Base-by-base conservation (phyloP, 257 asterid species). In the Gynochthodes officinalis region DNA sequence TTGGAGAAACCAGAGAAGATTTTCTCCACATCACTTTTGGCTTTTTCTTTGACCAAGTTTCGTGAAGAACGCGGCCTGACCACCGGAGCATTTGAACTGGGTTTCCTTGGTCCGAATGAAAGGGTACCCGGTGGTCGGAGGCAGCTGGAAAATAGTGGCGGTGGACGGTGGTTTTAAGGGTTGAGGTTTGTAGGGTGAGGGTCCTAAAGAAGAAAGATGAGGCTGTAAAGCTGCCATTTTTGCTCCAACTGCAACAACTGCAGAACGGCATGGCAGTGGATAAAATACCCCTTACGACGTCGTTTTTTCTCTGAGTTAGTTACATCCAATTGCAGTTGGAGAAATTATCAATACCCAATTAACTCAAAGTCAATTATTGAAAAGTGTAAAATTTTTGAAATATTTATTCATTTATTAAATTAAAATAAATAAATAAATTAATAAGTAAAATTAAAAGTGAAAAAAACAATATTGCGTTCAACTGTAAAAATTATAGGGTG, bases 21-120 rank as follows among this genome's bases (percentile, higher is more conserved):
- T 71, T 88, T 94, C 81, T 91, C 98, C 72, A 90, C 97, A 48
- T 94, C 98, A 28, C 89, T 94, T 61, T 91, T 94, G 66, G 99
- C 98, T 78, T 91, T 94, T 60, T 94, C 99, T 75, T 94, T 88
- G 80, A 94, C 99, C 98, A 19, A 94, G 88, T 78, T 91, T 94
- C 39, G 89, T 82, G 77, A 94, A 94, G 86, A 94, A 91, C 19
- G 93, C 95, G 46, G 97, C 55, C 61, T 88, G 87, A 7, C 96
- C 88, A 6, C 96, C 90, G 61, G 91, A 86, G 76, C 97, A 93
- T 79, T 74, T 86, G 82, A 93, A 86, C 77, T 89, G 84, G 78
- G 80, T 7, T 13, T 49, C 54, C 1, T 61, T 67, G 12, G 64
- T 55, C 44, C 74, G 70, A 53, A 66, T 27, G 0, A 11, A 50